Evolutionary conservation across 73 alveolate genomes (phyloP).

Genomic region (Effrenium voratum): DNA sequence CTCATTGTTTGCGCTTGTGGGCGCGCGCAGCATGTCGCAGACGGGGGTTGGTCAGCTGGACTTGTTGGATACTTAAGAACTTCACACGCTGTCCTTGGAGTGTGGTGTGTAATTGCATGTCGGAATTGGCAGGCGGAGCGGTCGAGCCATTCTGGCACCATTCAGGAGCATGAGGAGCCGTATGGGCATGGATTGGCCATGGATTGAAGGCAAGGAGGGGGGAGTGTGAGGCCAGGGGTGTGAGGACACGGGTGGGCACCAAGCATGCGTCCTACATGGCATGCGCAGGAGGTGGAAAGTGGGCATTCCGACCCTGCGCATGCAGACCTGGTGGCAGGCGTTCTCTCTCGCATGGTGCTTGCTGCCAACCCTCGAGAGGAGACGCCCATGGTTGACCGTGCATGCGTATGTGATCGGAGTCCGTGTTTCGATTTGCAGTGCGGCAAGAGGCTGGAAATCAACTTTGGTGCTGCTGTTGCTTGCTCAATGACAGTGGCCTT

Average conservation of each 20-base stretch:
- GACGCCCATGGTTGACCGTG: neutral
- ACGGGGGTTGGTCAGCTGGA: neutral
- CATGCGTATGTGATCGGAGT: neutral
- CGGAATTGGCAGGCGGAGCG: too few relatives aligned
- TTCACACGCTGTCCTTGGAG: neutral
- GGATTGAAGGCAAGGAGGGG: neutral
- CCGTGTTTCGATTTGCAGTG: neutral
- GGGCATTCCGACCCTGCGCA: neutral
- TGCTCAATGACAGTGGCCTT: neutral
- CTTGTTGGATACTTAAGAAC: neutral
- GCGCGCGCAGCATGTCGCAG: neutral
- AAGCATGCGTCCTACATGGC: neutral
- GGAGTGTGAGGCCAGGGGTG: neutral
- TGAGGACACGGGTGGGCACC: neutral
- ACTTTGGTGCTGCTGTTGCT: neutral
- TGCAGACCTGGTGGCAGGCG: constrained; percentile 18
- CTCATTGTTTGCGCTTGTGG: neutral
- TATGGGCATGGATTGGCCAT: neutral
- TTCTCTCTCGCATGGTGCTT: constrained; percentile 20
- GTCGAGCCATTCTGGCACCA: too few relatives aligned
- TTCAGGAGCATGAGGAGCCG: neutral
- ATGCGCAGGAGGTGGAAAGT: neutral
- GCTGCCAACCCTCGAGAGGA: too few relatives aligned
- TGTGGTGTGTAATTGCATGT: too few relatives aligned
- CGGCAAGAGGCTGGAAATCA: neutral